Base-by-base conservation (phyloP, 106 monocot genomes). In the Dioscorea dumetorum region DNA sequence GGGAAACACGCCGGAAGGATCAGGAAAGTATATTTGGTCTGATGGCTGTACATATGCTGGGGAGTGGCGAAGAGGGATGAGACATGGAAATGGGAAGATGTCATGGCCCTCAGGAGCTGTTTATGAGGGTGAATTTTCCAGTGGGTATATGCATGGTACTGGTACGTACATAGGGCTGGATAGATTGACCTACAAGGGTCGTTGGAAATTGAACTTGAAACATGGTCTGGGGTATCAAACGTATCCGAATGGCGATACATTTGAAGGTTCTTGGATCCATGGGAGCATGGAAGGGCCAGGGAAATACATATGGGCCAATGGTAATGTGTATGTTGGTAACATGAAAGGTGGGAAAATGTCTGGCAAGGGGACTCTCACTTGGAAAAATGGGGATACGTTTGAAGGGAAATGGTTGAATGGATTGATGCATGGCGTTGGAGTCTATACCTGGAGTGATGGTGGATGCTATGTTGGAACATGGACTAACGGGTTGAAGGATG, bases 231-330 rank as follows among this genome's bases (percentile, higher is more conserved):
- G 95, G 20, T 76, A 28, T 70, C 86, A 91, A 70, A 86, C 71
- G 8, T 82, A 73, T 68, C 86, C 91, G 57, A 95, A 88, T 81
- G 91, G 95, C 60, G 95, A 95, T 74, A 34, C 74, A 15, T 91
- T 88, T 74, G 86, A 95, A 68, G 95, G 95, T 68, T 89, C 95
- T 21, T 95, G 95, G 95, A 95, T 95, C 53, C 91, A 88, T 57
- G 95, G 95, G 70, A 56, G 31, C 12, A 82, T 95, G 67, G 95
- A 91, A 72, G 95, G 95, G 24, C 88, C 78, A 31, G 95, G 95
- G 22, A 91, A 95, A 69, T 95, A 95, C 61, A 74, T 77, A 5
- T 95, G 95, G 95, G 74, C 79, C 19, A 95, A 88, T 67, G 82
- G 77, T 32, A 91, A 95, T 70, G 22, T 84, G 19, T 95, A 80